phyloP scores from a whole-genome alignment of 1,284 basidiomycete species.

The Marasmius sp. region DNA sequence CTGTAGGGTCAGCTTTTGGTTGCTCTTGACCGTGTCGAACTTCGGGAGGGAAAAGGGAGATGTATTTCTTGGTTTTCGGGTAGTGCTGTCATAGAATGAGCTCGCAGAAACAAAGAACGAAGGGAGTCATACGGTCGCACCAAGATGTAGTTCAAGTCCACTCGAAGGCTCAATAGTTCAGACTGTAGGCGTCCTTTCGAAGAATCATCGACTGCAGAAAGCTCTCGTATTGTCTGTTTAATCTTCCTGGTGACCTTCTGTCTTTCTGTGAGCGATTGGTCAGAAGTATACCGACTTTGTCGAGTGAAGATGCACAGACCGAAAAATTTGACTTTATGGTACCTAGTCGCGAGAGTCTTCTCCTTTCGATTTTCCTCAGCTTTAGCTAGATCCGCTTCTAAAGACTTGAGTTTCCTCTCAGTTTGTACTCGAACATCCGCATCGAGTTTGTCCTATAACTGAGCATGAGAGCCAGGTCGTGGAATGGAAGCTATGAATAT shows the following conservation, averaged over 20 bases:
- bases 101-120: neutral
- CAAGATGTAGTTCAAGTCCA: constrained; percentile 84
- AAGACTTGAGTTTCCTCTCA: constrained; percentile 70
- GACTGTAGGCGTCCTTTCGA: constrained; percentile 44
- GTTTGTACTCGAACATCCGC: constrained; percentile 78
- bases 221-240: constrained; percentile 55
- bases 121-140: constrained; percentile 34
- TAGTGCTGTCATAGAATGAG: constrained; percentile 53
- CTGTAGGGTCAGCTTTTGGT: constrained; percentile 9
- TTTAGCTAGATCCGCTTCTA: constrained; percentile 73
- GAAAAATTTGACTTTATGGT: constrained; percentile 90
- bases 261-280: constrained; percentile 52
- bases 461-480: neutral
- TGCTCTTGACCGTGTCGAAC: constrained; percentile 39
- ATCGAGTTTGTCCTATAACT: constrained; percentile 65
- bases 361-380: constrained; percentile 66
- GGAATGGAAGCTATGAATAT: constrained; percentile 8
- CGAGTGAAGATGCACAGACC: constrained; percentile 46
- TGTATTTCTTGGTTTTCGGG: constrained; percentile 82
- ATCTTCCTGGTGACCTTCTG: constrained; percentile 80
- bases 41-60: constrained; percentile 80
- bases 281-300: neutral
- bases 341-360: constrained; percentile 67
- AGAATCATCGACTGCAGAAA: constrained; percentile 33
- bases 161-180: constrained; percentile 58